Conservation (phyloP, 768 basidiomycete species). For the Galerina marginata region DNA sequence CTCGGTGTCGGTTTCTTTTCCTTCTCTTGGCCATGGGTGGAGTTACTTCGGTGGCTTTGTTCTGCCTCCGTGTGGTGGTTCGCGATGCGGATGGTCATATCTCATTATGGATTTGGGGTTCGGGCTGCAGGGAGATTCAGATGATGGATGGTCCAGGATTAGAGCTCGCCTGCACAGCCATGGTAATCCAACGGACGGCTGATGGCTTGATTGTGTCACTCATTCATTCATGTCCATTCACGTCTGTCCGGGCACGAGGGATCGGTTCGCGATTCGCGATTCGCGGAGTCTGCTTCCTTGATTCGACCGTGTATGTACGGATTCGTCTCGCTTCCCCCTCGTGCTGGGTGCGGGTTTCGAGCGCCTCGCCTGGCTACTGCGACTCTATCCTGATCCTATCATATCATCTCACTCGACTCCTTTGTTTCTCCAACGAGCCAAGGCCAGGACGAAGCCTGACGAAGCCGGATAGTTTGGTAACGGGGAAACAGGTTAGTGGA, state of each 20-base stretch:
- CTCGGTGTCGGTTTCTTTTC: neutral
- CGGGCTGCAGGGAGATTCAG: neutral
- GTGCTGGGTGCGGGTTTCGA: no score
- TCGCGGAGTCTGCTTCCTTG: no score
- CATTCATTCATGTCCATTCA: neutral
- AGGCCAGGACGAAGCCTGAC: no score
- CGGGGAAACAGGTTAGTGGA: no score
- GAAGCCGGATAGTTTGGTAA: no score
- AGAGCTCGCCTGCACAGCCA: neutral
- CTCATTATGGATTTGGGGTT: neutral
- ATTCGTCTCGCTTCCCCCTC: no score
- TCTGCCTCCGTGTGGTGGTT: neutral
- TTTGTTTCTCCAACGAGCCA: neutral
- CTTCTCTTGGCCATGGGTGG: neutral
- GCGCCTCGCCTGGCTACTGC: no score
- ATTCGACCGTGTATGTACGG: no score
- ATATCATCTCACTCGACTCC: no score
- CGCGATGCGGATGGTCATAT: slow-evolving; percentile 3
- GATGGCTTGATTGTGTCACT: slow-evolving; percentile 19
- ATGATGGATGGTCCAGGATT: slow-evolving; percentile 4
- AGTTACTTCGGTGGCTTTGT: neutral
- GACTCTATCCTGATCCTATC: no score
- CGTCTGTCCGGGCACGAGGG: no score
- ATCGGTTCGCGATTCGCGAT: no score
- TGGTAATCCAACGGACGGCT: slow-evolving; percentile 3